Evolutionary conservation across 2,329 filamentous ascomycete genomes (phyloP).

Genomic region (Daldinia eschscholtzii): DNA sequence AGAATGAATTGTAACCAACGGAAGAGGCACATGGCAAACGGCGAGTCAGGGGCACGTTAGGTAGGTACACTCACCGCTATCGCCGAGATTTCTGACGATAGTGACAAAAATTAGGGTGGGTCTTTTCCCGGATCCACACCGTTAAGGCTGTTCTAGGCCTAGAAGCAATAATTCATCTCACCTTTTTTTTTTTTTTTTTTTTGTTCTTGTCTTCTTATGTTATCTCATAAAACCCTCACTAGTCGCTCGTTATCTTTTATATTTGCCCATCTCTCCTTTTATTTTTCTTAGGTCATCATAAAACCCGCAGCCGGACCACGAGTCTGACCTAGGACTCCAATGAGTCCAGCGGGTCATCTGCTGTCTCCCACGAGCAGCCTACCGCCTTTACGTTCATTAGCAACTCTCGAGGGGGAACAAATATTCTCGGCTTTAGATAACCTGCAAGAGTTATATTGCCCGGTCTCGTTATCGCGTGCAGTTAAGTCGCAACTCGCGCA

Average conservation of each 20-base stretch:
- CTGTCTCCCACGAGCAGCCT: conserved; percentile 60
- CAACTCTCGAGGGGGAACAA: conserved; percentile 48
- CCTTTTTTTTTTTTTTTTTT: conserved; percentile 9
- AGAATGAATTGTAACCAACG: conserved; percentile 22
- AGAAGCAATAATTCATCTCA: conserved; percentile 19
- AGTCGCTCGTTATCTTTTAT: conserved; percentile 10
- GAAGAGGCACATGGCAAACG: conserved; percentile 30
- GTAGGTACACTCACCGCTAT: conserved; percentile 26
- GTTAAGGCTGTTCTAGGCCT: conserved; percentile 31
- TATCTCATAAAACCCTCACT: conserved; percentile 28
- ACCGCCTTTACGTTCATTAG: conserved; percentile 54
- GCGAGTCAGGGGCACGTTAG: conserved; percentile 26
- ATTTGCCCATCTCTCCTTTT: background rate
- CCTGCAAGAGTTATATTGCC: conserved; percentile 57
- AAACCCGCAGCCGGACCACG: conserved; percentile 17
- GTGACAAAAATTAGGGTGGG: conserved; percentile 28
- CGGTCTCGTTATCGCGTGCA: conserved; percentile 49
- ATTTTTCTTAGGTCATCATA: conserved; percentile 10
- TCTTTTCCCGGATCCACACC: conserved; percentile 26
- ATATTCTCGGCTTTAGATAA: conserved; percentile 53
- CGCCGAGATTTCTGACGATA: conserved; percentile 37
- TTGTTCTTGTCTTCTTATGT: background rate
- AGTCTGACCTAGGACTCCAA: conserved; percentile 40
- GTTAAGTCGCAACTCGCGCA: conserved; percentile 44
- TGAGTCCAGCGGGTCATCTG: conserved; percentile 49